These are phyloP conservation scores for Protomyces arabidopsidicola DNA, from an alignment of 1,139 yeast species.

Conservation along the genomic window DNA sequence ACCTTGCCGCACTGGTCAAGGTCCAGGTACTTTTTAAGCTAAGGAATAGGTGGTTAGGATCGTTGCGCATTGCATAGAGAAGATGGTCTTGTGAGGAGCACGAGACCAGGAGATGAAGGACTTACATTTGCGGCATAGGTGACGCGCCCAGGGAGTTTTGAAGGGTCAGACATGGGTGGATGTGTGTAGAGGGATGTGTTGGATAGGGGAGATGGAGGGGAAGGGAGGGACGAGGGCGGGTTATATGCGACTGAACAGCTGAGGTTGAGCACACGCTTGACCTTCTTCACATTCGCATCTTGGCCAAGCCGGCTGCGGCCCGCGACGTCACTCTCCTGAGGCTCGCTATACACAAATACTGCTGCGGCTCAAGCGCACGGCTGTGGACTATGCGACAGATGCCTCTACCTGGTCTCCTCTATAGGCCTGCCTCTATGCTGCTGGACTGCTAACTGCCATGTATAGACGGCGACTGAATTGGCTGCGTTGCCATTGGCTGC, in stretches of 20 bases:
- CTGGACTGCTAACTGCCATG: background rate
- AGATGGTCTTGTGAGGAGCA: background rate
- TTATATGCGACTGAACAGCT: background rate
- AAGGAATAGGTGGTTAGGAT: background rate
- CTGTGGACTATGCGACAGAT: no score
- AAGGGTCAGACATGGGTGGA: background rate
- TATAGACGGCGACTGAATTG: no score
- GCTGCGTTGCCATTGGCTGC: no score
- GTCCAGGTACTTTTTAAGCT: conserved; percentile 57
- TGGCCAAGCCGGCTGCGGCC: no score
- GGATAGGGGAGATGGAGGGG: background rate
- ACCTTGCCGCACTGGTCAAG: conserved; percentile 81
- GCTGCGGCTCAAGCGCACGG: no score
- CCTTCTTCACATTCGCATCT: no score
- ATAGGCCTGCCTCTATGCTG: background rate
- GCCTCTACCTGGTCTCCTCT: background rate
- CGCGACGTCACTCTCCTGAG: no score
- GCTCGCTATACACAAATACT: no score
- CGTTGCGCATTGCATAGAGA: background rate
- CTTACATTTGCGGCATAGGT: conserved; percentile 2
- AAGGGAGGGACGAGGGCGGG: background rate
- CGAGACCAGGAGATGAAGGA: background rate
- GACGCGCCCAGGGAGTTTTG: conserved; percentile 1
- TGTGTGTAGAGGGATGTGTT: background rate
- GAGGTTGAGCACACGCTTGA: background rate